Base-by-base conservation (phyloP, 2,329 filamentous ascomycete species). In the Calonectria pseudoturangicola region DNA sequence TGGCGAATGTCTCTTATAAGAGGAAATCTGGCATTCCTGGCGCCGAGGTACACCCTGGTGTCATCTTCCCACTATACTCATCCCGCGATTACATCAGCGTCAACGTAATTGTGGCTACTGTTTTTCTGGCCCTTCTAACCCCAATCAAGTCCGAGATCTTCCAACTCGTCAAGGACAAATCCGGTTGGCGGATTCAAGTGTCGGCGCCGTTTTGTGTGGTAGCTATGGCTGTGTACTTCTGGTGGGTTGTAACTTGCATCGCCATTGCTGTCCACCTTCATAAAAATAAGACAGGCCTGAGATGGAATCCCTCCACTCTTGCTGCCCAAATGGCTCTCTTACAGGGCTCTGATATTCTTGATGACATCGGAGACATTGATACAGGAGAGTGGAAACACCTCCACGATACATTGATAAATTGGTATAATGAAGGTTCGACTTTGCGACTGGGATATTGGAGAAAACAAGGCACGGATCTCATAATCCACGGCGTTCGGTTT, bases 241-340 rank as follows among this genome's bases (percentile, higher is more conserved):
- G 10, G 30, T 25, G 18, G 18, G 36, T 15, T 8, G 30, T 8
- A 18, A 33, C 4, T 21, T 56, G 51, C 6, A 21, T 56, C 6
- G n/a, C 4, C 12, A 13, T 56, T 39, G n/a, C 4, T 33, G 6
- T 36, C 12, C 51, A 56, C 30, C 30, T 56, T 1, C 30, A 25
- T n/a, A 56, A 25, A 39, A 56, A 56, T 12, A 12, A 21, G 9
- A 56, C 51, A 25, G n/a, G 30, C 6, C 51, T 56, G 8, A 21
- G 18, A 39, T 39, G 30, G 51, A 56, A 56, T 18, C 51, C 28
- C 18, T 36, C 51, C 13, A 25, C 51, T n/a, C 51, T 56, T 39
- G 51, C 51, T 8, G 51, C 51, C 7, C 30, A 56, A 6, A 4
- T 56, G n/a, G 30, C 51, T 13, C 30, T 56, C 21, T n/a, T 56